These are phyloP conservation scores for Xylariaceae sp. DNA, from an alignment of 2,329 filamentous ascomycete species.

Conservation along the genomic window DNA sequence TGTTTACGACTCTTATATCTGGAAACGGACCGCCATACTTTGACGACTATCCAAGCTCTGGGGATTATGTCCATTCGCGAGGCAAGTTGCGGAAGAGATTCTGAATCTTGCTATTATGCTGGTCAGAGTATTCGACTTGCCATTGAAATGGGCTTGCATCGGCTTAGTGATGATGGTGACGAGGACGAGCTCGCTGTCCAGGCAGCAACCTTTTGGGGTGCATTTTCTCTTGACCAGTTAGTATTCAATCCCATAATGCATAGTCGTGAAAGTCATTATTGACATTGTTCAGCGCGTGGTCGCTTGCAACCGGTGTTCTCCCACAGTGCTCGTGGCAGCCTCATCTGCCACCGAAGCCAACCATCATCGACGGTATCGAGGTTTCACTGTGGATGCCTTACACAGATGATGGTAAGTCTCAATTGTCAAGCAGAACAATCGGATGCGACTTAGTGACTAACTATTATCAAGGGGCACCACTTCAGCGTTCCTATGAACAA, in stretches of 20 bases:
- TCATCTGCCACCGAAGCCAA: conserved; percentile 53
- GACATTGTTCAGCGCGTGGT: conserved; percentile 52
- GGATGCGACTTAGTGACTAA: conserved; percentile 9
- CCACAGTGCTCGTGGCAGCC: conserved; percentile 55
- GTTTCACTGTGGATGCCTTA: conserved; percentile 56
- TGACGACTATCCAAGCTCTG: conserved; percentile 70
- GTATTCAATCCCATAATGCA: conserved; percentile 27
- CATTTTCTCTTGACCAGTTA: conserved; percentile 59
- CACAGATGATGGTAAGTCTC: conserved; percentile 51
- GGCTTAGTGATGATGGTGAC: conserved; percentile 43
- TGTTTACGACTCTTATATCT: conserved; percentile 55
- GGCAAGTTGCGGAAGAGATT: conserved; percentile 66
- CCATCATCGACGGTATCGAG: conserved; percentile 56
- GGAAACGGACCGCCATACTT: conserved; percentile 52
- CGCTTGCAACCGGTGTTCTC: conserved; percentile 56
- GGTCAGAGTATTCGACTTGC: conserved; percentile 68
- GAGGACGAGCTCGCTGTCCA: conserved; percentile 55
- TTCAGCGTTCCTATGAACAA: conserved; percentile 53
- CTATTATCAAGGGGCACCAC: conserved; percentile 40
- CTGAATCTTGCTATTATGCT: conserved; percentile 66
- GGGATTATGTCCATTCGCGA: conserved; percentile 72
- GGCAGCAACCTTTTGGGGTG: conserved; percentile 57
- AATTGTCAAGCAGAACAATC: not conserved
- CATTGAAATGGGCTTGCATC: conserved; percentile 65
- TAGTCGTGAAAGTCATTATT: conserved; percentile 18